Percentiles rank a stretch among this genome's conserved stretches.
These are phyloP conservation scores for Pythium volutum DNA, from an alignment of 352 stramenopile genomes.

Conservation along the genomic window DNA sequence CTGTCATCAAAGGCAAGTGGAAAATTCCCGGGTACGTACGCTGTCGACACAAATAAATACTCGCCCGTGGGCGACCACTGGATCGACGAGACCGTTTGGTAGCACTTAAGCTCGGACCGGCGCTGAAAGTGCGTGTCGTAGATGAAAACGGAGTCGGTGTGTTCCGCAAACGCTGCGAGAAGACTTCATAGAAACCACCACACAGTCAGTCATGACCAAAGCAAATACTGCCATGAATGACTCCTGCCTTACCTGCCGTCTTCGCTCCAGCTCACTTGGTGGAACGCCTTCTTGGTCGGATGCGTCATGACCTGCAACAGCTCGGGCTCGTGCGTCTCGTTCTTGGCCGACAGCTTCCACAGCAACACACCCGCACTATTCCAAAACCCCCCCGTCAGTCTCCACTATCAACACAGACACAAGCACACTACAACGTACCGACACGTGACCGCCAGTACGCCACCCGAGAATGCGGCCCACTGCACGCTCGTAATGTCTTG, in stretches of 20 bases:
- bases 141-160: conserved; percentile 49
- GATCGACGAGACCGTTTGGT: conserved; percentile 42
- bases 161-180: conserved; percentile 48
- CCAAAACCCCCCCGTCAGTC: neutral
- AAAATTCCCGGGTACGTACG: conserved; percentile 32
- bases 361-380: conserved; percentile 54
- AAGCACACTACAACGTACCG: conserved; percentile 27
- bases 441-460: conserved; percentile 61
- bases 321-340: conserved; percentile 41
- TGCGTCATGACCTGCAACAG: conserved; percentile 61
- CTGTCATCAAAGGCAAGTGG: neutral
- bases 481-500: conserved; percentile 49
- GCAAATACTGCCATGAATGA: neutral
- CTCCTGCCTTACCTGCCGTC: conserved; percentile 41
- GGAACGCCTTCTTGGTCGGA: conserved; percentile 43
- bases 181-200: conserved; percentile 28
- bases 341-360: conserved; percentile 59
- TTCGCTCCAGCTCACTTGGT: conserved; percentile 63
- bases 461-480: conserved; percentile 63
- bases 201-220: neutral
- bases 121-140: conserved; percentile 58
- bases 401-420: neutral
- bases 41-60: conserved; percentile 73
- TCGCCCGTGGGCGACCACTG: conserved; percentile 82
- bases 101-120: conserved; percentile 59